Evolutionary conservation across 2,329 filamentous ascomycete species (phyloP).

Genomic region (Aspergillus brunneoviolaceus): DNA sequence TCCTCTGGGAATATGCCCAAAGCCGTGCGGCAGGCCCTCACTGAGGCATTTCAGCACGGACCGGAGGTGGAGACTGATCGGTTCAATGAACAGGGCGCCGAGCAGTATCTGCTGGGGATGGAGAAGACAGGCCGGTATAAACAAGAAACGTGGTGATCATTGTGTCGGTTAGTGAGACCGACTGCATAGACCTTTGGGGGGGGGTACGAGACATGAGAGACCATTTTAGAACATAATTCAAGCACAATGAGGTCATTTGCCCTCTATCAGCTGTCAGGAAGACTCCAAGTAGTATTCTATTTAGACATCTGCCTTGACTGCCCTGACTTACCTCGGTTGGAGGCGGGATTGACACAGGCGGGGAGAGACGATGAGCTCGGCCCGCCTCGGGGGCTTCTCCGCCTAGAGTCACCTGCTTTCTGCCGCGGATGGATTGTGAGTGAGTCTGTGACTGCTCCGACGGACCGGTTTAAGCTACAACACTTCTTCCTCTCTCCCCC

Average conservation of each 20-base stretch:
- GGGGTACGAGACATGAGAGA: not conserved
- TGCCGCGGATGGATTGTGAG: constrained; percentile 11
- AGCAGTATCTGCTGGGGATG: constrained; percentile 56
- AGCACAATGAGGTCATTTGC: not conserved
- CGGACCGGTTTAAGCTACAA: constrained; percentile 21
- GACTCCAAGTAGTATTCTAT: not conserved
- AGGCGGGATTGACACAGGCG: constrained; percentile 18
- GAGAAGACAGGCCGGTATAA: constrained; percentile 64
- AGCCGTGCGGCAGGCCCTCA: constrained; percentile 64
- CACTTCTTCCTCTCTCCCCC: not conserved
- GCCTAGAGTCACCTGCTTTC: constrained; percentile 26
- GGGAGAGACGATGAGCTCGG: constrained; percentile 30
- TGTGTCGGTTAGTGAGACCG: not conserved
- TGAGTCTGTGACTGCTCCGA: constrained; percentile 5
- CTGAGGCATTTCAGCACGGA: constrained; percentile 57
- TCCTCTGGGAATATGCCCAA: constrained; percentile 71
- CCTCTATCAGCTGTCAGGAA: not conserved
- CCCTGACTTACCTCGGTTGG: constrained; percentile 35
- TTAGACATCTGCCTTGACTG: not conserved
- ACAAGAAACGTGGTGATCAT: constrained; percentile 67
- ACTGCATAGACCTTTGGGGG: not conserved
- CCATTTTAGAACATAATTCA: no score
- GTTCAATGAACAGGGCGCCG: constrained; percentile 50
- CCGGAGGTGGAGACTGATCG: constrained; percentile 43
- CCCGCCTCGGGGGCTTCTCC: constrained; percentile 35